Evolutionary conservation across 2,329 filamentous ascomycete genomes (phyloP), one percentile per base, ranked within the genome.

Genomic region (Pestalotiopsis sp.): DNA sequence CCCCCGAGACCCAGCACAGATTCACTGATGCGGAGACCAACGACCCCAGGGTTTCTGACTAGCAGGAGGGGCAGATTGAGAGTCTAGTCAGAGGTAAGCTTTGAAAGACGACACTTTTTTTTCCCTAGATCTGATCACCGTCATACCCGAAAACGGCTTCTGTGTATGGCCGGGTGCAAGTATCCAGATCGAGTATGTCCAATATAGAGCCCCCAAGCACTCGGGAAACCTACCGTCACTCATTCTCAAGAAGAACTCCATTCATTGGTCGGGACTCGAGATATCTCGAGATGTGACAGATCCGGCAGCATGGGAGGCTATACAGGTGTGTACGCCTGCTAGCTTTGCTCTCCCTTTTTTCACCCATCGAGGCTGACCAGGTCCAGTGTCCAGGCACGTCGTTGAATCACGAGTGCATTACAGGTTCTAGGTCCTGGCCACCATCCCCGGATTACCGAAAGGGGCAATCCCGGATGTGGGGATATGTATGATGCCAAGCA

Each of bases 391-490:
- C 20, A 38, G 36, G 17, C 4, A 14, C 38, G 60, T 66, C 45
- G 63, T 66, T 58, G 63, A 58, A 66, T 57, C 41, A 66, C 45
- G 52, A 45, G 52, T n/a, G 27, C 63, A 66, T 23, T 3, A 39
- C 60, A 45, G 57, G 62, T 39, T 38, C 31, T 31, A 45, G 57
- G 62, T 39, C 17, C 31, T 52, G 62, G 41, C 62, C 20, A 66
- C 49, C 63, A 57, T 9, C 41, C n/a, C 31, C 63, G 63, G 63
- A 38, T 66, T 56, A 11, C 63, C 63, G 6, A 11, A 57, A 31
- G 6, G n/a, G 63, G 63, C 13, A 66, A 31, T 66, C 63, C 61
- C 60, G 31, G 25, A 23, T 66, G 49, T 66, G 63, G 63, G 23
- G 63, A 57, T 66, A 25, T 52, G 45, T 66, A 25, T 52, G 45